phyloP scores from a whole-genome alignment of 2,329 filamentous ascomycete genomes.

The Scedosporium minutisporum region DNA sequence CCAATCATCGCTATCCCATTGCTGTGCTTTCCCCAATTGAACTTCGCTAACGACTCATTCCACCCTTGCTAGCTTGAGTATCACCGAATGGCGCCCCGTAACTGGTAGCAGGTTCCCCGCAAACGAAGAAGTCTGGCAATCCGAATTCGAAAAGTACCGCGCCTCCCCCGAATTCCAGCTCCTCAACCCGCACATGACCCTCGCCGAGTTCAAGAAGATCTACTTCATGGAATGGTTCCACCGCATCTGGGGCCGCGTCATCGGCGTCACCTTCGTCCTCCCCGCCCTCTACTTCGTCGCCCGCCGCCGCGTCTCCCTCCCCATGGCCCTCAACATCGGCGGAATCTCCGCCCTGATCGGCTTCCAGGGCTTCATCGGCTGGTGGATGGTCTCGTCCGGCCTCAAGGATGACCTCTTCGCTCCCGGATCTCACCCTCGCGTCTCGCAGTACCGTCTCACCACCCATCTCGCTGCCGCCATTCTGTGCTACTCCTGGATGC shows the following conservation, averaged over 20 bases:
- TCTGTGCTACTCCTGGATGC: conserved; percentile 87
- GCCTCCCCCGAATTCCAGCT: conserved; percentile 86
- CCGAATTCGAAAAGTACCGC: conserved; percentile 87
- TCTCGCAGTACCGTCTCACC: conserved; percentile 87
- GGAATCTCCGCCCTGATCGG: conserved; percentile 86
- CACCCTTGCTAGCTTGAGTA: conserved; percentile 60
- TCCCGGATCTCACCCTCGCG: conserved; percentile 79
- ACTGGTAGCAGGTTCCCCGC: conserved; percentile 83
- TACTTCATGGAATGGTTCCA: conserved; percentile 99
- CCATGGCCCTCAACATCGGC: conserved; percentile 66
- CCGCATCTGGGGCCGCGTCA: conserved; percentile 84
- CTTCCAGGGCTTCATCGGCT: conserved; percentile 90
- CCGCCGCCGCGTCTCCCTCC: conserved; percentile 63
- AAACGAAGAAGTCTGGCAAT: conserved; percentile 73
- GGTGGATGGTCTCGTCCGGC: conserved; percentile 99
- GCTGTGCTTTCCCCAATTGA: too few relatives aligned
- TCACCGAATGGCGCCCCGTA: conserved; percentile 97
- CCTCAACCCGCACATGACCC: conserved; percentile 85
- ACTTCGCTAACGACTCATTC: too few relatives aligned
- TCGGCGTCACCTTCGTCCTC: conserved; percentile 81
- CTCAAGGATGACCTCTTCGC: conserved; percentile 93
- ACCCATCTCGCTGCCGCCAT: conserved; percentile 88
- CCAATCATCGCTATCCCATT: not conserved
- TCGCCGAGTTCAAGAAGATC: conserved; percentile 94
- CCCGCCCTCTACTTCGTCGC: conserved; percentile 84